A percentile compares a stretch with the other conserved stretches of the same genome.
Evolutionary conservation across 164 flowering plant species (phyloP).

Genomic region (Brasenia schreberi): DNA sequence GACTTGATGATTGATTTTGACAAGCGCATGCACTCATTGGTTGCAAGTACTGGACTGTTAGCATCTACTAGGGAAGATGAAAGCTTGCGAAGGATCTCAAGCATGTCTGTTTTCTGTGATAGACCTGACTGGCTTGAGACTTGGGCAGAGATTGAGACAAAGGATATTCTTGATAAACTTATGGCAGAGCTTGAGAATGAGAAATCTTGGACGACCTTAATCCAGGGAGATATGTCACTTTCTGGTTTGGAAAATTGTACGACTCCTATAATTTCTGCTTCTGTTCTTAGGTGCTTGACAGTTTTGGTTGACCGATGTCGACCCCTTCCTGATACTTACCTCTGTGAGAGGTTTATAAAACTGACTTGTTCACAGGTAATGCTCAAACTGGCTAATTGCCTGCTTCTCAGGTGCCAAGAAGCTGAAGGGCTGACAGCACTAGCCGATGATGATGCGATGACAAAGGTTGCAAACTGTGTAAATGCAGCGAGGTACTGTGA

Average conservation of each 20-base stretch:
- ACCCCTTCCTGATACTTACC: constrained; percentile 41
- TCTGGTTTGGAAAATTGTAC: constrained; percentile 46
- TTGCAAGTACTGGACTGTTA: constrained; percentile 48
- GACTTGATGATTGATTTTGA: constrained; percentile 92
- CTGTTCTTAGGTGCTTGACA: constrained; percentile 33
- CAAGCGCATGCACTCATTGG: constrained; percentile 50
- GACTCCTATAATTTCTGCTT: constrained; percentile 48
- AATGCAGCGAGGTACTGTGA: constrained; percentile 63
- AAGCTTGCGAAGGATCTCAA: constrained; percentile 45
- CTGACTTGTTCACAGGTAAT: constrained; percentile 48
- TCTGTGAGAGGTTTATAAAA: constrained; percentile 61
- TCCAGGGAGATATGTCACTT: constrained; percentile 24
- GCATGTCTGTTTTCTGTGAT: constrained; percentile 72
- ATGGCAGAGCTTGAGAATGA: constrained; percentile 52
- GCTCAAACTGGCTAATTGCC: constrained; percentile 40
- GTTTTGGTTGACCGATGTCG: constrained; percentile 65
- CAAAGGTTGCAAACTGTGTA: constrained; percentile 55
- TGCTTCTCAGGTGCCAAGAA: constrained; percentile 80
- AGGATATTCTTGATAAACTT: constrained; percentile 44
- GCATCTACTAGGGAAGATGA: constrained; percentile 45
- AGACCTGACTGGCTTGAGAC: constrained; percentile 93
- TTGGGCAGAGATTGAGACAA: constrained; percentile 81
- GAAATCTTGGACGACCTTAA: constrained; percentile 53
- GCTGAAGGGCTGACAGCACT: constrained; percentile 94
- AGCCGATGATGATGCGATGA: constrained; percentile 59